Evolutionary conservation across 2,329 filamentous ascomycete genomes (phyloP).

Genomic region (Balansia obtecta): DNA sequence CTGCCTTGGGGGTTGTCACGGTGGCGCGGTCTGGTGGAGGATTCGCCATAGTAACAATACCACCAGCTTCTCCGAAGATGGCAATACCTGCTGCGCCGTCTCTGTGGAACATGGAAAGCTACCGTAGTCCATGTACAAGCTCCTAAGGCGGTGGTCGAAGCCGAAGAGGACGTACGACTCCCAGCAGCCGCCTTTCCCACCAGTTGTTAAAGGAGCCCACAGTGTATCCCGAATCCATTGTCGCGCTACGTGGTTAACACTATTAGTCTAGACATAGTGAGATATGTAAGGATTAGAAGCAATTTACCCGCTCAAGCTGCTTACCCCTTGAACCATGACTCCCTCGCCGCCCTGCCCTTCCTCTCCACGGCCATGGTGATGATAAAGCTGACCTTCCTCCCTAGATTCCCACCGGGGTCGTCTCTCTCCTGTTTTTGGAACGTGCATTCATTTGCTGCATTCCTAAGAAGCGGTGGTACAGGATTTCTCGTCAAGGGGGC

Average conservation of each 20-base stretch:
- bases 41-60: conserved; percentile 61
- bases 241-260: conserved; percentile 38
- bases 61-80: conserved; percentile 61
- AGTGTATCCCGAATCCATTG: conserved; percentile 62
- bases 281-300: background rate
- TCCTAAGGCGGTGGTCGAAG: background rate
- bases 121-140: background rate
- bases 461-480: conserved; percentile 47
- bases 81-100: conserved; percentile 67
- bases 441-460: conserved; percentile 56
- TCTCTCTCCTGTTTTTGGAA: conserved; percentile 66
- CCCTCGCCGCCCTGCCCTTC: conserved; percentile 51
- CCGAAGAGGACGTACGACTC: conserved; percentile 44
- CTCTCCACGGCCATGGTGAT: conserved; percentile 61
- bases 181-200: conserved; percentile 73
- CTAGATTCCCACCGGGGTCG: conserved; percentile 51
- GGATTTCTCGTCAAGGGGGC: conserved; percentile 49
- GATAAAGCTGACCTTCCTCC: conserved; percentile 62
- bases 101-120: conserved; percentile 22
- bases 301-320: conserved; percentile 47
- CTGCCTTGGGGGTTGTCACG: conserved; percentile 44
- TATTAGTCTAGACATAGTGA: background rate
- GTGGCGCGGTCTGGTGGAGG: conserved; percentile 46
- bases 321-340: conserved; percentile 67
- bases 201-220: conserved; percentile 69